phyloP scores from a whole-genome alignment of 306 rosid species.

The Albizia julibrissin region DNA sequence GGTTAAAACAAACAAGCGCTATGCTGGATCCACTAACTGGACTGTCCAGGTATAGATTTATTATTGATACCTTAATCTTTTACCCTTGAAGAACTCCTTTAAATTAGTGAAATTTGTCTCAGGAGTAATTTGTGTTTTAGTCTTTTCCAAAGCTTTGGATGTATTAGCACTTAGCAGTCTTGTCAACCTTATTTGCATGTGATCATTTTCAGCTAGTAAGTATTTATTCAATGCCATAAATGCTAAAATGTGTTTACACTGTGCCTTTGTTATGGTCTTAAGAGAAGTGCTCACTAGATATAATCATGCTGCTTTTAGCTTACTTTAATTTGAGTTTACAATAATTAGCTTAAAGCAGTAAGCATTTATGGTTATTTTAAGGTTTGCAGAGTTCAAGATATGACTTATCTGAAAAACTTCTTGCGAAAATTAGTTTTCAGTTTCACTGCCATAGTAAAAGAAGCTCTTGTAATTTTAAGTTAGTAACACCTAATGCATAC shows the following conservation, averaged over 20 bases:
- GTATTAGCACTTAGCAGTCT: not conserved
- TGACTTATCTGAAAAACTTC: not conserved
- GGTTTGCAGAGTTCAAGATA: not conserved
- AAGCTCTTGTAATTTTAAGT: not conserved
- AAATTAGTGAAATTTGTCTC: not conserved
- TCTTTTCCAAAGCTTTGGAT: constrained; percentile 13
- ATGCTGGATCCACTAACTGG: constrained; percentile 89
- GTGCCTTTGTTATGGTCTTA: not conserved
- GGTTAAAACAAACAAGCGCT: constrained; percentile 90
- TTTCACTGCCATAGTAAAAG: not conserved
- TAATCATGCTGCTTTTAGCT: not conserved
- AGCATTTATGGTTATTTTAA: not conserved
- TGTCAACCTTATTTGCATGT: not conserved
- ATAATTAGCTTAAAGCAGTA: not conserved
- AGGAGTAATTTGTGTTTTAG: not conserved
- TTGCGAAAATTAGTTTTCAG: not conserved
- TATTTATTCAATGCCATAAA: not conserved
- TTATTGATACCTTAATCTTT: not conserved
- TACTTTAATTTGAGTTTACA: not conserved
- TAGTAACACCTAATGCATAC: not conserved
- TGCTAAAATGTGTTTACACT: not conserved
- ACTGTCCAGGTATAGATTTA: constrained; percentile 73
- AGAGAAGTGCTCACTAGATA: not conserved
- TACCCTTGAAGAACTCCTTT: not conserved
- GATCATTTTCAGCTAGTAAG: not conserved